Conservation (phyloP, 352 stramenopile species). For the Phytophthora pistaciae region DNA sequence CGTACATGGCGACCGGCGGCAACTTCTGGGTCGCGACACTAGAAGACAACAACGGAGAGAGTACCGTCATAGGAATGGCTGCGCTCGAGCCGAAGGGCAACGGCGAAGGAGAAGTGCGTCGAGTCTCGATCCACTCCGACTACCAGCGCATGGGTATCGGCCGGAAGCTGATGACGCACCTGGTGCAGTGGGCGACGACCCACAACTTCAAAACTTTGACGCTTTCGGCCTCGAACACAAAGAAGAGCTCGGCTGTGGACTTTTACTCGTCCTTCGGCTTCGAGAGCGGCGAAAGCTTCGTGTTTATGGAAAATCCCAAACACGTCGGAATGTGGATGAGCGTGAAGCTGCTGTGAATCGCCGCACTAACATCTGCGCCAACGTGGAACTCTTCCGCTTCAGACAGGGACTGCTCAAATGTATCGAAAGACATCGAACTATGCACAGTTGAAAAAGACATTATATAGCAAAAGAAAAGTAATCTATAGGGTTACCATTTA, state of each 20-base stretch:
- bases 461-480: slow-evolving; percentile 39
- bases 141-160: slow-evolving; percentile 40
- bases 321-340: slow-evolving; percentile 41
- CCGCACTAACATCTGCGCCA: no score
- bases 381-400: no score
- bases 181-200: slow-evolving; percentile 27
- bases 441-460: slow-evolving; percentile 14
- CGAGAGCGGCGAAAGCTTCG: slow-evolving; percentile 21
- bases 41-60: slow-evolving; percentile 22
- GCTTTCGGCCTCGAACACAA: slow-evolving; percentile 22
- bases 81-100: slow-evolving; percentile 31
- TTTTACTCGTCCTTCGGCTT: slow-evolving; percentile 53
- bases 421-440: no score
- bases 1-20: slow-evolving; percentile 45
- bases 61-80: slow-evolving; percentile 35
- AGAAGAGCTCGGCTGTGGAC: slow-evolving; percentile 17
- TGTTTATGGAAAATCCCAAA: slow-evolving; percentile 38
- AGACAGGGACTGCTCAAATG: no score
- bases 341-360: slow-evolving; percentile 28
- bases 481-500: slow-evolving; percentile 51
- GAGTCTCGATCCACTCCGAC: slow-evolving; percentile 35
- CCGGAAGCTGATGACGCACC: slow-evolving; percentile 29
- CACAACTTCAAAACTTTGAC: slow-evolving; percentile 29
- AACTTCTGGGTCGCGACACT: slow-evolving; percentile 57
- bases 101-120: slow-evolving; percentile 30